These are phyloP conservation scores for Scheffersomyces illinoinensis DNA, from an alignment of 1,139 yeast species.

Conservation along the genomic window DNA sequence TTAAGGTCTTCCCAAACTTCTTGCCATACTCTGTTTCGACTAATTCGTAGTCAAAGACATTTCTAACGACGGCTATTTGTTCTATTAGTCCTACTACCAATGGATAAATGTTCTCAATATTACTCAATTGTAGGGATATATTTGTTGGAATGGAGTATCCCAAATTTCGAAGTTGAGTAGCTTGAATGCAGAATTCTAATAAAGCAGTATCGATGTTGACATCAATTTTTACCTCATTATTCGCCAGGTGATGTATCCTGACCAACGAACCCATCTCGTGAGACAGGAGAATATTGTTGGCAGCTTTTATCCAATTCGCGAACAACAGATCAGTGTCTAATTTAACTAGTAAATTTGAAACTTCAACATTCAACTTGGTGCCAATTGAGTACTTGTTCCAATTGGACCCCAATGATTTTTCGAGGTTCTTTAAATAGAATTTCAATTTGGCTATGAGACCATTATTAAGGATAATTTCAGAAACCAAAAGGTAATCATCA, in stretches of 20 bases:
- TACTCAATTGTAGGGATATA: constrained; percentile 35
- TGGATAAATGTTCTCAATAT: constrained; percentile 54
- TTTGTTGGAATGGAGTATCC: constrained; percentile 59
- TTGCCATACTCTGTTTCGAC: constrained; percentile 25
- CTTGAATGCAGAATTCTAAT: constrained; percentile 51
- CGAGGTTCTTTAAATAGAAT: constrained; percentile 21
- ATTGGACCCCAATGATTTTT: constrained; percentile 57
- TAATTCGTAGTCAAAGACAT: constrained; percentile 21
- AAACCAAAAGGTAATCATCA: constrained; percentile 3
- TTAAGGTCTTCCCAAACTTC: constrained; percentile 45
- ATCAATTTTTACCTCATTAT: constrained; percentile 10
- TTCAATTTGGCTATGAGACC: constrained; percentile 21
- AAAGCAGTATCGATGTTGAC: constrained; percentile 56
- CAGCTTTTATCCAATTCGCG: constrained; percentile 47
- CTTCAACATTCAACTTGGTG: constrained; percentile 54
- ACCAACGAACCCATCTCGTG: constrained; percentile 40
- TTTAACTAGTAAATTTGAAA: constrained; percentile 43
- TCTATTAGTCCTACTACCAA: constrained; percentile 59
- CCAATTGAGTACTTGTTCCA: constrained; percentile 83
- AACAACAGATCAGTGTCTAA: constrained; percentile 46
- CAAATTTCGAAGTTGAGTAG: constrained; percentile 50
- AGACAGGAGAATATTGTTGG: constrained; percentile 5
- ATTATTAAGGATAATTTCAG: constrained; percentile 20
- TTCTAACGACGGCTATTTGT: constrained; percentile 29
- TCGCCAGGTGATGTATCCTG: constrained; percentile 20